Base-by-base conservation (phyloP, 768 basidiomycete species). In the Lactarius tabidus region DNA sequence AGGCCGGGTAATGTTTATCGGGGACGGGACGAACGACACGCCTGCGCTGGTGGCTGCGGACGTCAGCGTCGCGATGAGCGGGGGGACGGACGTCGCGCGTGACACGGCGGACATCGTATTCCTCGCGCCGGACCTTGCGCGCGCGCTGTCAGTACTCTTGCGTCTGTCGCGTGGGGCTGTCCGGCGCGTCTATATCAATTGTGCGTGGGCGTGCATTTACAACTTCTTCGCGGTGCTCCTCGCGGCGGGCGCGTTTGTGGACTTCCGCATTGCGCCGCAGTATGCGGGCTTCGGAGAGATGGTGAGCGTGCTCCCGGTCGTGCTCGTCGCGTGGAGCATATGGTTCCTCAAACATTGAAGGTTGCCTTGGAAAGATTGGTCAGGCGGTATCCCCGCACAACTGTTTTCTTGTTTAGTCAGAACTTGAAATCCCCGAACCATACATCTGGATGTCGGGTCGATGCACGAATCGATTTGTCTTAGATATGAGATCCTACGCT, bases 1-100 rank as follows among this genome's bases (percentile, higher is more conserved):
- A 62, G 71, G 57, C 56, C 61, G 17, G 15, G 81, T 81, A 2
- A 69, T 77, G 54, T 82, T 82, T 73, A 73, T 79, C 26, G 80
- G 80, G 39, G 84, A 85, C 70, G 84, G 84, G 18, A 77, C 82
- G 33, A 84, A 85, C 72, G 83, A 85, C 70, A 73, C 80, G 8
- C 75, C 76, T 15, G 79, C 84, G 8, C 78, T 85, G 31, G 79
- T 81, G 0, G 80, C 79, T 26, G 83, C 84, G 1, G 81, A 84
- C 65, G 75, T 84, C 18, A 78, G 78, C 28, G 76, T 85, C 9
- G 78, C 79, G n/a, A 67, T 75, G 57, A 67, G 71, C 55, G 67
- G 73, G 12, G 76, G 76, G 23, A 71, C 74, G 43, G 77, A 73
- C 55, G 74, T 77, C n/a, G 81, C 83, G 2, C 73, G 79, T 23